Evolutionary conservation across 2,329 filamentous ascomycete species (phyloP), one percentile per base, ranked within the genome.

Genomic region (Hymenoscyphus linearis): DNA sequence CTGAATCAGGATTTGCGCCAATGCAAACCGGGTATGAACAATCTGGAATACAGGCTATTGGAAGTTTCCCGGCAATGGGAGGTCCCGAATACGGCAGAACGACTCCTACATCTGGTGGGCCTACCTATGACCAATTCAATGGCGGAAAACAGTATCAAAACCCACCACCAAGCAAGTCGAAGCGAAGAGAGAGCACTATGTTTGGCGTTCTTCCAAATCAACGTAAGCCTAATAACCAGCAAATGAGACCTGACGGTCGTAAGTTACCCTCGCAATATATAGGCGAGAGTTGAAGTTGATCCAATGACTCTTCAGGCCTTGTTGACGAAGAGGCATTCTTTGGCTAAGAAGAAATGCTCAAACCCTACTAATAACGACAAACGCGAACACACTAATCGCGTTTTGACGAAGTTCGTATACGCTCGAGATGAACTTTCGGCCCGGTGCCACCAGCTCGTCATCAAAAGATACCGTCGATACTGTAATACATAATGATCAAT

Each of bases 181-280:
- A 79, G 69, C 78, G 83, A 55, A 80, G 85, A 56, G 85, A 88
- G 73, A 88, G 85, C 68, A 76, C 78, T 53, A 83, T 87, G 72
- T 83, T 85, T 63, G 79, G 80, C 70, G 77, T 80, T 61, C 72
- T 83, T 35, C 13, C 36, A 3, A 67, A 64, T 18, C 67, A 69
- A 55, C 68, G 67, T 44, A 73, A 70, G 57, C 63, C 68, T 18
- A 71, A 67, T 44, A 68, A 58, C 54, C 69, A 67, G 34, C 69
- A 66, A 57, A 50, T 69, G 60, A 67, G 62, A 65, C 64, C 68
- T 34, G 69, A 71, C 56, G 65, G 66, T 64, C 67, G 69, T 72
- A 66, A 69, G 67, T 61, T 50, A 37, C 27, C 25, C 5, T 34
- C 52, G 34, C 7, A 59, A 35, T 56, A 22, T 18, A 53, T 50